These are phyloP conservation scores for Elaeis guineensis DNA, from an alignment of 176 grass and related monocot species.

Conservation along the genomic window DNA sequence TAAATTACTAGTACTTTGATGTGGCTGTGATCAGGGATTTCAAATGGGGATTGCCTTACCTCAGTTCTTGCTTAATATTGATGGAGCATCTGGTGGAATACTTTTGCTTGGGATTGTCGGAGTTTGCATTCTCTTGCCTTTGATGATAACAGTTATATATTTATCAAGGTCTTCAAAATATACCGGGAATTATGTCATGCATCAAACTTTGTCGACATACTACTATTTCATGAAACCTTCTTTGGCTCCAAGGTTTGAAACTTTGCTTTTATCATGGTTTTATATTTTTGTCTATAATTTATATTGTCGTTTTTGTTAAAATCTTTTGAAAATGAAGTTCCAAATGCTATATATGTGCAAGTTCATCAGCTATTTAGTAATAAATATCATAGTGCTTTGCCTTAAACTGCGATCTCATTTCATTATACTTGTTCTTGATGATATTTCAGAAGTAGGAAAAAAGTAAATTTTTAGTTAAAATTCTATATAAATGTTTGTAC, in stretches of 20 bases:
- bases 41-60: constrained; percentile 99
- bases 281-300: too few relatives aligned
- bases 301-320: too few relatives aligned
- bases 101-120: constrained; percentile 91
- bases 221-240: constrained; percentile 99
- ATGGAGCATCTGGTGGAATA: constrained; percentile 93
- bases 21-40: constrained; percentile 39
- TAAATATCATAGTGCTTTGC: too few relatives aligned
- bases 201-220: constrained; percentile 91
- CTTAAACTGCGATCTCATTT: too few relatives aligned
- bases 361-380: too few relatives aligned
- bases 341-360: too few relatives aligned
- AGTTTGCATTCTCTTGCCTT: constrained; percentile 85
- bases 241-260: constrained; percentile 83
- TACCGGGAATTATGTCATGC: constrained; percentile 98
- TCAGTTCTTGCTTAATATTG: constrained; percentile 88
- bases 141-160: constrained; percentile 99
- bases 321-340: too few relatives aligned
- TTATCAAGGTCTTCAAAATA: constrained; percentile 98
- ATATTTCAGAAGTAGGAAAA: too few relatives aligned
- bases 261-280: neutral
- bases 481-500: too few relatives aligned
- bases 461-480: too few relatives aligned
- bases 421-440: too few relatives aligned
- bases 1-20: constrained; percentile 6